These are phyloP conservation scores for Hemileccinum rubropunctum DNA, from an alignment of 768 basidiomycete genomes.

Conservation along the genomic window DNA sequence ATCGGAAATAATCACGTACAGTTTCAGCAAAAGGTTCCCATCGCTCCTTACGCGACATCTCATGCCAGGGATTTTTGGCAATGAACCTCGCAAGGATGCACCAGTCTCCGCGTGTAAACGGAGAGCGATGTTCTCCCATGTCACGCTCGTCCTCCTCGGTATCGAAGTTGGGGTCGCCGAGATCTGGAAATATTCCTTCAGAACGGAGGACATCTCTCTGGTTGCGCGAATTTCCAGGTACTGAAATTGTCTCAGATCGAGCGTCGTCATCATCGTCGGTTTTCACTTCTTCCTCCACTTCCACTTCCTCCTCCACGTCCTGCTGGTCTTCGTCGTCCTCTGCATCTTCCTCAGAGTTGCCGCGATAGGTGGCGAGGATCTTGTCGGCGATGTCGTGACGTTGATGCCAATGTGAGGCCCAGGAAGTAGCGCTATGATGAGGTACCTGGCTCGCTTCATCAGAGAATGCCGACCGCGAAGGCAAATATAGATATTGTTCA, in stretches of 20 bases:
- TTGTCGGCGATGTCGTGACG: conserved; percentile 67
- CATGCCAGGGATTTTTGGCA: conserved; percentile 46
- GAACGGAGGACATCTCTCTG: conserved; percentile 20
- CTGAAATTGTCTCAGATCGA: conserved; percentile 23
- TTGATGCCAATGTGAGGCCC: conserved; percentile 66
- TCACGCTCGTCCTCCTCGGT: conserved; percentile 31
- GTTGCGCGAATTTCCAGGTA: conserved; percentile 10
- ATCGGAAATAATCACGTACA: conserved; percentile 33
- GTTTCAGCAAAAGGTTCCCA: conserved; percentile 55
- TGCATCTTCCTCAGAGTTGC: conserved; percentile 31
- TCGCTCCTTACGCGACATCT: conserved; percentile 40
- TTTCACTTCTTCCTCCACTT: conserved; percentile 25
- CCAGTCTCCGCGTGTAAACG: conserved; percentile 61
- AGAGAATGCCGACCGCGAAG: neutral
- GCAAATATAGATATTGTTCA: conserved; percentile 4
- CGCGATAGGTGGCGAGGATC: conserved; percentile 43
- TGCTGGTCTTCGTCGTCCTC: conserved; percentile 36
- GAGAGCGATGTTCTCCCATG: conserved; percentile 51
- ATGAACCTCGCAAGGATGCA: conserved; percentile 60
- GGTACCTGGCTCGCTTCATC: conserved; percentile 46
- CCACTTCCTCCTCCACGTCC: conserved; percentile 32
- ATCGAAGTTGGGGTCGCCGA: conserved; percentile 17
- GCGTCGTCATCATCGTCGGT: conserved; percentile 19
- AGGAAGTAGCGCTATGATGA: conserved; percentile 60
- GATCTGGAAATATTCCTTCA: conserved; percentile 19